Base-by-base conservation (phyloP, 2,329 filamentous ascomycete species). In the Ophiostoma ulmi region DNA sequence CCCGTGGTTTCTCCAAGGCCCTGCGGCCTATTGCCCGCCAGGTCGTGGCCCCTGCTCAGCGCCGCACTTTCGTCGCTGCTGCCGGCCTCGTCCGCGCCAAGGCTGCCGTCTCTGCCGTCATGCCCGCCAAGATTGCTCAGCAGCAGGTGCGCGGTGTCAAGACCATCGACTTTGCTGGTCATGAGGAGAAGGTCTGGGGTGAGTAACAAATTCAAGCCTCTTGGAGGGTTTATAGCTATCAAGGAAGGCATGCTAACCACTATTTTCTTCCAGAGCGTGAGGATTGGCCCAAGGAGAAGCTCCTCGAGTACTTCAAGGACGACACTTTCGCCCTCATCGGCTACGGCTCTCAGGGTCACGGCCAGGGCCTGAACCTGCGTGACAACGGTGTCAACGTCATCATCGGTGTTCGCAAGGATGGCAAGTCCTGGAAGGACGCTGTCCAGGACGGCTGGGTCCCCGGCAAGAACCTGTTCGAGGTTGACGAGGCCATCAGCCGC, bases 371-470 rank as follows among this genome's bases (percentile, higher is more conserved):
- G 75, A 99, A 99, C 89, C 91, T 99, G 81, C 94, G 95, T 84
- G 95, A 99, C 89, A 97, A 99, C 86, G 95, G 95, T 81, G 88
- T 99, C 77, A 98, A 98, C 83, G 95, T 99, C 84, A 97, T 99
- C 80, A 88, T 99, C 78, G 95, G 95, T 87, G 95, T 99, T 80
- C 92, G 95, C 80, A 98, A 98, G 91, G 91, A 95, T 83, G 95
- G 95, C 81, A 89, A 94, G 81, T 98, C 95, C 77, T 99, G 95
- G 95, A 93, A 97, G 85, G 95, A 99, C 82, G 95, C 95, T 78
- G 82, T 92, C 79, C 90, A 97, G 84, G 95, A 99, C 83, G 95
- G 95, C 84, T 99, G 95, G 95, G 90, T 98, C 72, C 91, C 93
- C 79, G 95, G 94, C 83, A 97, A 94, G 88, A 99, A 97, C 89